phyloP scores from a whole-genome alignment of 345 rosid genomes.

The Chamaenerion angustifolium region DNA sequence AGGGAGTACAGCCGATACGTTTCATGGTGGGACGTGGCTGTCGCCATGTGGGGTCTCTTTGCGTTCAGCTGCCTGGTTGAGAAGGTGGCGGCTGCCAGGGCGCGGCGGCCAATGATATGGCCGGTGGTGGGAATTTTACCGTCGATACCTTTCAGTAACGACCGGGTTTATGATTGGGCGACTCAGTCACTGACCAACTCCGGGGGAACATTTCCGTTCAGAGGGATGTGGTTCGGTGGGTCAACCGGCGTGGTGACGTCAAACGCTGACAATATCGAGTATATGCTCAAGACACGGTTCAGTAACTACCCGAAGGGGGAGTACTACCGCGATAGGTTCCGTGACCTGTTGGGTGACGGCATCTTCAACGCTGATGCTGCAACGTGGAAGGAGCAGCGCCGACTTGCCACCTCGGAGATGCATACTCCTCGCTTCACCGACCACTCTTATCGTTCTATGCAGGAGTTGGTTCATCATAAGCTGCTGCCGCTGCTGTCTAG shows the following conservation, averaged over 20 bases:
- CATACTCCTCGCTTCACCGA: constrained; percentile 27
- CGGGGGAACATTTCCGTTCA: too few relatives aligned
- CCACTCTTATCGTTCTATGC: constrained; percentile 23
- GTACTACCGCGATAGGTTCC: constrained; percentile 24
- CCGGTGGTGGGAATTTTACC: too few relatives aligned
- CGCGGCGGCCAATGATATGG: too few relatives aligned
- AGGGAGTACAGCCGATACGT: too few relatives aligned
- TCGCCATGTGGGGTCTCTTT: too few relatives aligned
- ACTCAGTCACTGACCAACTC: too few relatives aligned
- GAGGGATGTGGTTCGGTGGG: too few relatives aligned
- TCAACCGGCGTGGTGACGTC: constrained; percentile 1
- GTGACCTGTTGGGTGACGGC: constrained; percentile 40
- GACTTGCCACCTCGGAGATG: constrained; percentile 39
- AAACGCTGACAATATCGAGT: constrained; percentile 25
- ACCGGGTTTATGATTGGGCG: too few relatives aligned
- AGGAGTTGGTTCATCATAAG: constrained; percentile 20
- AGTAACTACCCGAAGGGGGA: constrained; percentile 41
- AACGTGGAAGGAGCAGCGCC: constrained; percentile 44
- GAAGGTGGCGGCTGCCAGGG: too few relatives aligned
- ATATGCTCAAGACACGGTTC: constrained; percentile 34
- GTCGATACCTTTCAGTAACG: too few relatives aligned
- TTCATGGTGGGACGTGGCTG: too few relatives aligned
- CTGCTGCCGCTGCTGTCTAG: constrained; percentile 29
- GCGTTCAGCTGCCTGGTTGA: too few relatives aligned
- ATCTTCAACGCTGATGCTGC: constrained; percentile 57